phyloP scores from a whole-genome alignment of 2,329 filamentous ascomycete species.

The Penicillium sp. region DNA sequence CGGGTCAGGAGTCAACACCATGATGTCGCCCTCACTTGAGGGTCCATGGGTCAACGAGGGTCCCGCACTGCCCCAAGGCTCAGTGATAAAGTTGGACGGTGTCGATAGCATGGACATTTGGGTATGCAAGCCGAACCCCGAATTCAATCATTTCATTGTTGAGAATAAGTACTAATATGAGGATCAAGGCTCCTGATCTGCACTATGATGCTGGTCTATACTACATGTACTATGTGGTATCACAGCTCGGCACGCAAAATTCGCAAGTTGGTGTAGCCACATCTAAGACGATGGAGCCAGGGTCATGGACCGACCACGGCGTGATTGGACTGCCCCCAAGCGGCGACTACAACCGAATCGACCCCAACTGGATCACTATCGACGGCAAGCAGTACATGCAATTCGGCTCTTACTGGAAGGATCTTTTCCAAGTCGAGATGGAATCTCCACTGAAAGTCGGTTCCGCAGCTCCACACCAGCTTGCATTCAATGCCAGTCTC shows the following conservation, averaged over 20 bases:
- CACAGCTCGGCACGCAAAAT: constrained; percentile 59
- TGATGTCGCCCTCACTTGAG: constrained; percentile 46
- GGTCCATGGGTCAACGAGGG: constrained; percentile 54
- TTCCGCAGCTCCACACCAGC: constrained; percentile 42
- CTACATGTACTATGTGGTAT: constrained; percentile 66
- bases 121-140: constrained; percentile 33
- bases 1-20: constrained; percentile 49
- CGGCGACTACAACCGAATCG: constrained; percentile 60
- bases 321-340: constrained; percentile 37
- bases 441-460: constrained; percentile 27
- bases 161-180: background rate
- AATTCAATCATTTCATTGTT: background rate
- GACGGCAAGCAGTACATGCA: constrained; percentile 50
- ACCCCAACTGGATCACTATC: constrained; percentile 53
- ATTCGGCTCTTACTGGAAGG: constrained; percentile 70
- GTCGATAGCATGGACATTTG: constrained; percentile 45
- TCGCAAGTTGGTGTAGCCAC: constrained; percentile 63
- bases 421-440: constrained; percentile 62
- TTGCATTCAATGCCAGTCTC: constrained; percentile 56
- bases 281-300: constrained; percentile 41
- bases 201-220: constrained; percentile 57
- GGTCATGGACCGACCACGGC: constrained; percentile 40
- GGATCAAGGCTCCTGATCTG: constrained; percentile 62
- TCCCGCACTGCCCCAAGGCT: constrained; percentile 46
- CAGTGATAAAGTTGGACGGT: constrained; percentile 46